phyloP scores from a whole-genome alignment of 2,329 filamentous ascomycete genomes.

The Pseudogymnoascus sp. region DNA sequence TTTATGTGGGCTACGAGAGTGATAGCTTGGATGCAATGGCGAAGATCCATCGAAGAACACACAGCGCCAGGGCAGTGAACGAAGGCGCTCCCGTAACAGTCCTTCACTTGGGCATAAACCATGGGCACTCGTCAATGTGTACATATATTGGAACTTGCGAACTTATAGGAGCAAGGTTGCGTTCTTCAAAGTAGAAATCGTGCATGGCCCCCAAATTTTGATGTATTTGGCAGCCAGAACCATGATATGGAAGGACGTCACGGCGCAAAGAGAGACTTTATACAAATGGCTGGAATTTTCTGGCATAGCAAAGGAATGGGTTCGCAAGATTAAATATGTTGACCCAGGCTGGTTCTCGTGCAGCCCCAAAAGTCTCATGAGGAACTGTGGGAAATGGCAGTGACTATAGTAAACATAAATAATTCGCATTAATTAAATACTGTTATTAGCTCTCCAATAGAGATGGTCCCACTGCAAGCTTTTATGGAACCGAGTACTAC shows the following conservation, averaged over 20 bases:
- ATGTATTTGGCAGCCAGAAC: neutral
- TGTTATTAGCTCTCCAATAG: no score
- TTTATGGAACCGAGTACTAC: no score
- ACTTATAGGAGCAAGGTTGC: neutral
- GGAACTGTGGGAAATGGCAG: no score
- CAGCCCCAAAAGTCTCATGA: no score
- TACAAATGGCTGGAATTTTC: neutral
- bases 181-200: neutral
- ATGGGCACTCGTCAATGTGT: neutral
- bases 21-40: neutral
- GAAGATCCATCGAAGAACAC: neutral
- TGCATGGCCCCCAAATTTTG: neutral
- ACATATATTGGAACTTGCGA: neutral
- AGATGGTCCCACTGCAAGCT: no score
- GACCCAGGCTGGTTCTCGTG: neutral
- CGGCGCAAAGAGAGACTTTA: neutral
- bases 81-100: no score
- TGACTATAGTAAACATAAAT: no score
- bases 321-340: neutral
- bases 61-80: neutral
- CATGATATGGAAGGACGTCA: neutral
- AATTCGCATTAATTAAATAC: no score
- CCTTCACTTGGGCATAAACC: neutral
- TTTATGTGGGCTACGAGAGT: neutral
- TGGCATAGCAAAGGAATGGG: neutral